Evolutionary conservation across 768 basidiomycete genomes (phyloP).

Genomic region (Rhodocollybia butyracea): DNA sequence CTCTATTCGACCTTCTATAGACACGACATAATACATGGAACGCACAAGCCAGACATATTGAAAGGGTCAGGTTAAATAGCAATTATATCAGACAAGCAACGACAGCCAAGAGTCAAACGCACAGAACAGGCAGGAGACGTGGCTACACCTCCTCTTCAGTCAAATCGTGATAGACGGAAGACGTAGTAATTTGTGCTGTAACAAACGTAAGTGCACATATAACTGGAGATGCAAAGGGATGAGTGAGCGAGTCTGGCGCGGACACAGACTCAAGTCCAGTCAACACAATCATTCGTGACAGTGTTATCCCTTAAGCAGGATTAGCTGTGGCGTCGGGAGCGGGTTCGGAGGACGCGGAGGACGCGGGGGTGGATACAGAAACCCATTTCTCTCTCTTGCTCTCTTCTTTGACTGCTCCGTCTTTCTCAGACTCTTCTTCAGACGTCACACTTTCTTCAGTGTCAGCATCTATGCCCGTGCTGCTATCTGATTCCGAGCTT

Average conservation of each 20-base stretch:
- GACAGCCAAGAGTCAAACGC: constrained; percentile 15
- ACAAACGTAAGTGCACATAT: background rate
- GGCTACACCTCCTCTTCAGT: no score
- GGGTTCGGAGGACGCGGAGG: constrained; percentile 14
- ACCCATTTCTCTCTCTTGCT: constrained; percentile 72
- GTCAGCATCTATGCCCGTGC: constrained; percentile 66
- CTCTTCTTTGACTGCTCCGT: constrained; percentile 26
- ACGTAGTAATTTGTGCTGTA: constrained; percentile 9
- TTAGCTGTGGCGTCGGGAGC: background rate
- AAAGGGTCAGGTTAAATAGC: constrained; percentile 8
- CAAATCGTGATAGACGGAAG: constrained; percentile 11
- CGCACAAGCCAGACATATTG: background rate
- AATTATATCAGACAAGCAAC: constrained; percentile 16
- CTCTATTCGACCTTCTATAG: constrained; percentile 1
- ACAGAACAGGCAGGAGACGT: constrained; percentile 12
- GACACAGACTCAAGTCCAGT: no score
- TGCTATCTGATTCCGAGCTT: constrained; percentile 58
- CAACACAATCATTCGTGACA: no score
- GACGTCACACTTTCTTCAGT: constrained; percentile 75
- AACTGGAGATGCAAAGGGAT: background rate
- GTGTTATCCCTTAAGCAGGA: no score
- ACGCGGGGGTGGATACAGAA: constrained; percentile 50
- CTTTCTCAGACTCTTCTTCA: constrained; percentile 59
- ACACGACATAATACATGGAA: background rate
- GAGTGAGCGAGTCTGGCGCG: background rate